Evolutionary conservation across 345 rosid genomes (phyloP), one percentile per base, ranked within the genome.

Genomic region (Aurinia saxatilis): DNA sequence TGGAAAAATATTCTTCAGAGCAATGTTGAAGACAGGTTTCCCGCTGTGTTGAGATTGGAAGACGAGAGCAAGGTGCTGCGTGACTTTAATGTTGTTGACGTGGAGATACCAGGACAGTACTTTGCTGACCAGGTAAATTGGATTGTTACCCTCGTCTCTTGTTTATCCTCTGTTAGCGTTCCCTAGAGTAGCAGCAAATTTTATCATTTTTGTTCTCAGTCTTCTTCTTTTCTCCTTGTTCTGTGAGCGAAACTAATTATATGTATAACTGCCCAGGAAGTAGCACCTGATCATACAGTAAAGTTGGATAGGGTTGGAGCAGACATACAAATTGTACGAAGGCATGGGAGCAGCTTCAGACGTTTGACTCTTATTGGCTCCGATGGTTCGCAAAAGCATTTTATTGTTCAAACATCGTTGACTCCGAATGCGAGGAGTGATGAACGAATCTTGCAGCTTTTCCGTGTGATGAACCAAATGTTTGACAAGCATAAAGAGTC

Each of bases 21-120:
- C 83, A 93, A 93, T 55, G 99, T 93, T 4, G 99, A 93, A 78
- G 97, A 90, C 75, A 82, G 91, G 70, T 90, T 87, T 66, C 95
- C 99, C 0, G 84, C 91, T 66, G 88, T 87, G 52, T 77, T 93
- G 70, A 90, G 89, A 74, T 78, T 90, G 58, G 99, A 93, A 80
- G 99, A 90, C 25, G 97, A 93, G 74, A 93, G 99, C 78, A 75
- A 76, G 77, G 90, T 87, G 37, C 76, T 93, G 60, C 88, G 87
- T 8, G 97, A 93, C 73, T 87, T 93, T 68, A 90, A 87, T 79
- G 84, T 90, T 35, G 99, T 93, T 71, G 99, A 93, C 63, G 96
- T 93, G 53, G 99, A 93, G 84, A 89, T 93, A 68, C 99, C 99
- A 16, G 99, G 99, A 47, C 99, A 93, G 73, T 93, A 93, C 82